phyloP scores from a whole-genome alignment of 768 basidiomycete genomes.

The Botryobasidium botryosum region DNA sequence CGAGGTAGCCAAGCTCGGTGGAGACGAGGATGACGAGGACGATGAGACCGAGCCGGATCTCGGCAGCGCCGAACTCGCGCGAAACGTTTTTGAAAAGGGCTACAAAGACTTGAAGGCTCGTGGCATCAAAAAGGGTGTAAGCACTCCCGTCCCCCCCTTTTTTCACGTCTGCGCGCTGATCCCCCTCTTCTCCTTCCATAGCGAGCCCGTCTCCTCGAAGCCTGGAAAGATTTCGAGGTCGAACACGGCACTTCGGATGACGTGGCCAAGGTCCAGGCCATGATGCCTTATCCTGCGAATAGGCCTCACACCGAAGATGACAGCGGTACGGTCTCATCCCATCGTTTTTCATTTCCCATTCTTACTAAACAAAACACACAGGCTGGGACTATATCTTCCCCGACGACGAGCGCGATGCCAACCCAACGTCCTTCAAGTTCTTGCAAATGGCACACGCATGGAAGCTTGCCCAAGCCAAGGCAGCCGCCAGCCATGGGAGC shows the following conservation, averaged over 20 bases:
- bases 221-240: conserved; percentile 92
- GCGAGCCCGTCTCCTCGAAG: conserved; percentile 83
- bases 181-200: too few species aligned
- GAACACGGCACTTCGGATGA: conserved; percentile 56
- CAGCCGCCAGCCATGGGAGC: conserved; percentile 19
- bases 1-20: conserved; percentile 65
- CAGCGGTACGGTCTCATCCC: not conserved
- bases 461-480: conserved; percentile 41
- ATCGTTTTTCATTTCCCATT: not conserved
- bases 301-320: conserved; percentile 6
- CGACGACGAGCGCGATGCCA: conserved; percentile 88
- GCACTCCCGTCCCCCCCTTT: not conserved
- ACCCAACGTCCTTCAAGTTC: conserved; percentile 90
- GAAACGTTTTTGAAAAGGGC: conserved; percentile 68
- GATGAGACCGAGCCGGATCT: conserved; percentile 39
- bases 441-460: conserved; percentile 89
- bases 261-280: conserved; percentile 64
- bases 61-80: conserved; percentile 51
- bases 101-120: conserved; percentile 66
- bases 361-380: conserved; percentile 17
- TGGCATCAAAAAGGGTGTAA: conserved; percentile 2
- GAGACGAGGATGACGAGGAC: conserved; percentile 51
- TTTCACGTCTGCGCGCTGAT: not conserved
- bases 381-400: conserved; percentile 94
- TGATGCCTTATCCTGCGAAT: conserved; percentile 60